Percentiles rank a stretch among this genome's conserved stretches.
Conservation (phyloP, 306 rosid genomes). For the Rubus idaeus region DNA sequence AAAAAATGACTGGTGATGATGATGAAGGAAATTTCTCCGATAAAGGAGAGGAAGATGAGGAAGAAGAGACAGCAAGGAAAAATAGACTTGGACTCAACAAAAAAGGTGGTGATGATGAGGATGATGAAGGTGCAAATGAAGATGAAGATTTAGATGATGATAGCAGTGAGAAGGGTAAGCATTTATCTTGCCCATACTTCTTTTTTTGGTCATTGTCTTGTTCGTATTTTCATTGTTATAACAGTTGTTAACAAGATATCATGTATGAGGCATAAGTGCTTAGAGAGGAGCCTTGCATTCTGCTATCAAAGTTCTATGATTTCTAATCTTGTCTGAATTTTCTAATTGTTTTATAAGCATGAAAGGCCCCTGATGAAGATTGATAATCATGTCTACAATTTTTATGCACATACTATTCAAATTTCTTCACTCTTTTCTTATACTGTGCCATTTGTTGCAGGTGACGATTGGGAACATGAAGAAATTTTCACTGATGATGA, state of each 20-base stretch:
- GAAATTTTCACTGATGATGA: slow-evolving; percentile 97
- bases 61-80: slow-evolving; percentile 73
- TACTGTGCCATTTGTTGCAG: slow-evolving; percentile 37
- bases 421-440: not conserved
- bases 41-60: slow-evolving; percentile 92
- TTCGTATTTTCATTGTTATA: not conserved
- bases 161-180: slow-evolving; percentile 77
- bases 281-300: not conserved
- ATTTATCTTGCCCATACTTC: slow-evolving; percentile 13
- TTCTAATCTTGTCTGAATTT: not conserved
- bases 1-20: slow-evolving; percentile 50
- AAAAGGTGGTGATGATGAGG: slow-evolving; percentile 66
- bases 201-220: not conserved
- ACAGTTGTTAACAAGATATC: not conserved
- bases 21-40: slow-evolving; percentile 86
- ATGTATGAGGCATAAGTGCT: not conserved
- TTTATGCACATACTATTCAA: slow-evolving; percentile 6
- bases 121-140: slow-evolving; percentile 75
- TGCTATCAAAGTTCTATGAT: not conserved
- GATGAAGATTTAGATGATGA: slow-evolving; percentile 88
- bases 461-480: slow-evolving; percentile 99
- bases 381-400: not conserved
- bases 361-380: slow-evolving; percentile 15
- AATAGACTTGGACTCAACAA: slow-evolving; percentile 67
- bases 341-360: not conserved